Evolutionary conservation across 306 rosid genomes (phyloP).

Genomic region (Oxytropis ochrocephala): DNA sequence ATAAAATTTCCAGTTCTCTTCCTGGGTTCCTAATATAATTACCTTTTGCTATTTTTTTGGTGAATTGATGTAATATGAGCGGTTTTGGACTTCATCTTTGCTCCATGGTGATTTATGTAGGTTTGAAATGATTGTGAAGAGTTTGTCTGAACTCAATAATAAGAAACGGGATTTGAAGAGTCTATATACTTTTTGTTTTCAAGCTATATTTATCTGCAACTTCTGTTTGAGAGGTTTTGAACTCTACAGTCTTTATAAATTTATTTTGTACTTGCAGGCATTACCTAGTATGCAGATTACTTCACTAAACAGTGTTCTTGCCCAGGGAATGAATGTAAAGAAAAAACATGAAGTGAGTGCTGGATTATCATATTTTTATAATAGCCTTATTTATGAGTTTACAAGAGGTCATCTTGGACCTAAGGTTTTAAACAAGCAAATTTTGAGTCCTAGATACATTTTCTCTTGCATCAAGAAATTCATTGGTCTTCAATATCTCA

Average conservation of each 20-base stretch:
- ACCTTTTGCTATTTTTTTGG: not conserved
- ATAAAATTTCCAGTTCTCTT: not conserved
- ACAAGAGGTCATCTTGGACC: constrained; percentile 1
- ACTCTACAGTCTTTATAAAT: not conserved
- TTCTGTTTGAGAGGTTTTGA: constrained; percentile 19
- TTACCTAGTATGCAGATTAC: constrained; percentile 50
- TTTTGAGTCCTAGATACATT: not conserved
- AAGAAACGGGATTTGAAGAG: not conserved
- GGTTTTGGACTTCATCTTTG: not conserved
- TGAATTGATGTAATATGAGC: not conserved
- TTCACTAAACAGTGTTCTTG: constrained; percentile 62
- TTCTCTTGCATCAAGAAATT: constrained; percentile 8
- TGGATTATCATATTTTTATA: constrained; percentile 9
- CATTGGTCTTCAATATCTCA: constrained; percentile 7
- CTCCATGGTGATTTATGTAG: not conserved
- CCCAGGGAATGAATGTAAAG: constrained; percentile 87
- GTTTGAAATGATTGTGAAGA: not conserved
- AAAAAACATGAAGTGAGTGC: constrained; percentile 74
- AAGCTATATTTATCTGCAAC: constrained; percentile 1
- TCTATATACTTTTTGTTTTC: not conserved
- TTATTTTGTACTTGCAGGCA: constrained; percentile 39
- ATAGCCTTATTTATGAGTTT: constrained; percentile 5
- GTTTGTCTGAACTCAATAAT: not conserved
- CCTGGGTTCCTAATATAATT: not conserved
- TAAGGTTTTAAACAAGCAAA: constrained; percentile 6